Percentiles rank a stretch among this genome's conserved stretches.
phyloP scores from a whole-genome alignment of 2,329 filamentous ascomycete species.

The Fusarium mexicanum region DNA sequence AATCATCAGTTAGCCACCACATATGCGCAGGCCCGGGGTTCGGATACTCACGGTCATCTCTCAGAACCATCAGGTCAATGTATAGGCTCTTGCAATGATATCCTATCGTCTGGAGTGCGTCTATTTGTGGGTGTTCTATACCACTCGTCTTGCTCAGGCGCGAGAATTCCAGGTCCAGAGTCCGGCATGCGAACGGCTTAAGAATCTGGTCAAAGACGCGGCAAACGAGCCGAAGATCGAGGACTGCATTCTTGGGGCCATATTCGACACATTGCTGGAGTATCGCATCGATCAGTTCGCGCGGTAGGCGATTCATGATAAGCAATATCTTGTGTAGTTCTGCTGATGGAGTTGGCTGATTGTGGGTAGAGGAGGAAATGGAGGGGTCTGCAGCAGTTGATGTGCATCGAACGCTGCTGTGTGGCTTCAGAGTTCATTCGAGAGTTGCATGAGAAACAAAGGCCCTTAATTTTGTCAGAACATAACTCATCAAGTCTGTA shows the following conservation, averaged over 20 bases:
- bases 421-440: neutral
- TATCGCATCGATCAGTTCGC: constrained; percentile 59
- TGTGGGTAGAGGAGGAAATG: neutral
- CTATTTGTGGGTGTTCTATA: constrained; percentile 47
- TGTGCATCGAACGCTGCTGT: constrained; percentile 17
- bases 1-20: constrained; percentile 20
- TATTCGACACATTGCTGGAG: constrained; percentile 54
- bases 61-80: constrained; percentile 62
- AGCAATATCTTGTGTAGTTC: neutral
- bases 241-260: constrained; percentile 56
- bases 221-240: constrained; percentile 60
- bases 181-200: constrained; percentile 57
- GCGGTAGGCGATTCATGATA: constrained; percentile 58
- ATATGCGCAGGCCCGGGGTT: neutral
- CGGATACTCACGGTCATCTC: constrained; percentile 57
- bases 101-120: constrained; percentile 57
- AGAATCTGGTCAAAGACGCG: constrained; percentile 59
- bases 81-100: constrained; percentile 60
- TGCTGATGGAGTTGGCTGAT: neutral
- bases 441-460: neutral
- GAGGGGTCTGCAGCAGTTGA: constrained; percentile 16
- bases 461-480: neutral
- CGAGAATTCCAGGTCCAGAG: constrained; percentile 61
- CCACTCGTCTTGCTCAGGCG: constrained; percentile 54
- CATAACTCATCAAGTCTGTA: neutral